These are phyloP conservation scores for Pistacia integerrima DNA, from an alignment of 345 rosid species.

Conservation along the genomic window DNA sequence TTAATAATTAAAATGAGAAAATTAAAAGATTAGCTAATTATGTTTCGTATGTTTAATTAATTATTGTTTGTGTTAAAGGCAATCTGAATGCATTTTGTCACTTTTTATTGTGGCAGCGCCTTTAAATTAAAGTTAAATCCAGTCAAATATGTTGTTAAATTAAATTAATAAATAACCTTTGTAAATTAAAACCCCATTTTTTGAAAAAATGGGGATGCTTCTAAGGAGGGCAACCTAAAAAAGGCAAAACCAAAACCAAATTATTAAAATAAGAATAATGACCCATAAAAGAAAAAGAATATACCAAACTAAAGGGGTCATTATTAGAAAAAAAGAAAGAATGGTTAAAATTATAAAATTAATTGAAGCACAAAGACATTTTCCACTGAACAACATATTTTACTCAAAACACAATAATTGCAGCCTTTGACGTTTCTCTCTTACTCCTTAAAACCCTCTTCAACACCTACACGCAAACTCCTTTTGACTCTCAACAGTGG, in stretches of 20 bases:
- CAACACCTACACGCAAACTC: constrained; percentile 66
- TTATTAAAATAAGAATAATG: neutral
- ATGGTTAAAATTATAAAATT: neutral
- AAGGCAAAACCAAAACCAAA: constrained; percentile 9
- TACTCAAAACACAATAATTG: constrained; percentile 61
- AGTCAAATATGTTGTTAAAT: neutral
- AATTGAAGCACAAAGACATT: constrained; percentile 23
- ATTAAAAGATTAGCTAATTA: constrained; percentile 4
- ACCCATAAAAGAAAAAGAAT: neutral
- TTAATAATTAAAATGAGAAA: neutral
- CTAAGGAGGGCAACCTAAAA: constrained; percentile 35
- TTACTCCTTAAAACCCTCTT: constrained; percentile 40
- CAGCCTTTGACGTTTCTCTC: constrained; percentile 61
- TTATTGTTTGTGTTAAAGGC: neutral
- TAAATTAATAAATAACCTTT: no score
- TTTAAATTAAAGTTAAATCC: constrained; percentile 7
- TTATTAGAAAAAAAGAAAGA: neutral
- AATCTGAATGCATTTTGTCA: no score
- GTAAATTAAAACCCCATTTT: no score
- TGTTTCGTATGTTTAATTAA: constrained; percentile 5
- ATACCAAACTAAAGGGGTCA: constrained; percentile 9
- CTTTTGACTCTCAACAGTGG: constrained; percentile 42
- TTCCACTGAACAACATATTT: constrained; percentile 31
- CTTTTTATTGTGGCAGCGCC: neutral
- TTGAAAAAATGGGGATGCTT: constrained; percentile 40